Conservation (phyloP, 192 early-diverging fungal genomes). For the Entomortierella chlamydospora region DNA sequence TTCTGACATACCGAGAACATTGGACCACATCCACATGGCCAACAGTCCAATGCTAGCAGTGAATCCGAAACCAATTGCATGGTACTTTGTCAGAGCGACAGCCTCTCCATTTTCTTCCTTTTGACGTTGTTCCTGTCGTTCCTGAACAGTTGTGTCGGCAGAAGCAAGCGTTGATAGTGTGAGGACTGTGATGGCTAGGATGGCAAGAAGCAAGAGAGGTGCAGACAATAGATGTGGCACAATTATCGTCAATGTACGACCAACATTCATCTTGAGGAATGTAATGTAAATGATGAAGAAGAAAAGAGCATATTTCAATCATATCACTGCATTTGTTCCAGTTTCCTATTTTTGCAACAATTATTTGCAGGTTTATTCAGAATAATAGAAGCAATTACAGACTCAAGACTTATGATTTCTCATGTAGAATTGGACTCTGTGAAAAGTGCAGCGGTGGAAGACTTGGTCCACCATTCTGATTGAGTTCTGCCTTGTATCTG, state of each 20-base stretch:
- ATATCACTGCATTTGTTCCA: too few species aligned
- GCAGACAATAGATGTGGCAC: slow-evolving; percentile 35
- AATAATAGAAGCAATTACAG: neutral
- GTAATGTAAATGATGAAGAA: too few species aligned
- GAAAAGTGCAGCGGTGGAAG: slow-evolving; percentile 37
- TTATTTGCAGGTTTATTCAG: neutral
- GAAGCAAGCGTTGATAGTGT: slow-evolving; percentile 34
- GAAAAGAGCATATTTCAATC: neutral
- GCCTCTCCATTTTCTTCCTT: slow-evolving; percentile 48
- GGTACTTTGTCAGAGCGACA: slow-evolving; percentile 32
- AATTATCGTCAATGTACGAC: slow-evolving; percentile 8
- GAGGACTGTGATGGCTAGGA: slow-evolving; percentile 32
- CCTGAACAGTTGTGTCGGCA: slow-evolving; percentile 50
- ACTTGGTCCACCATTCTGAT: neutral
- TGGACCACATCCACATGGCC: slow-evolving; percentile 54
- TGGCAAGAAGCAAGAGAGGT: slow-evolving; percentile 33
- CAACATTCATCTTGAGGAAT: slow-evolving; percentile 21
- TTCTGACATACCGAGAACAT: slow-evolving; percentile 40
- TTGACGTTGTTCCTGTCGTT: slow-evolving; percentile 33
- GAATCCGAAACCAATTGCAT: slow-evolving; percentile 51
- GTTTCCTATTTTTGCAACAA: too few species aligned
- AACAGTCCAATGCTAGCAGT: slow-evolving; percentile 54
- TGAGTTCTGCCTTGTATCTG: slow-evolving; percentile 31
- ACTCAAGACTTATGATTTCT: slow-evolving; percentile 9
- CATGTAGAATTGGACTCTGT: slow-evolving; percentile 45